These are phyloP conservation scores for Podospora comata DNA, from an alignment of 495 filamentous ascomycete genomes.

Conservation along the genomic window DNA sequence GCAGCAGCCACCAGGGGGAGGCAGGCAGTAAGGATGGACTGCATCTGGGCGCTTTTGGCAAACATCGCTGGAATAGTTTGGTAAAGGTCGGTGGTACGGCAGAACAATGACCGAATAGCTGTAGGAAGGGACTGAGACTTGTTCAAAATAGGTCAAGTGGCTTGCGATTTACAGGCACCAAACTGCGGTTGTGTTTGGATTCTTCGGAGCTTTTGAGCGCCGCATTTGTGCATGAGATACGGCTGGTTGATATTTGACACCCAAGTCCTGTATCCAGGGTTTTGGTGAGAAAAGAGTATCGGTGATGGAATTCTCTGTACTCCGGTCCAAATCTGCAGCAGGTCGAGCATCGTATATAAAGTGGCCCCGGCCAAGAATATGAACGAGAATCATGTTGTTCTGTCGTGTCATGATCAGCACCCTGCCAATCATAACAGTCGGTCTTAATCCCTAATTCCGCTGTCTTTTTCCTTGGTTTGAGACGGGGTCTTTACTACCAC, in stretches of 20 bases:
- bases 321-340: background rate
- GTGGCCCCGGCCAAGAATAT: background rate
- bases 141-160: background rate
- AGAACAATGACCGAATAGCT: background rate
- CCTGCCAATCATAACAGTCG: background rate
- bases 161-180: background rate
- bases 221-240: background rate
- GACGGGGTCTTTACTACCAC: background rate
- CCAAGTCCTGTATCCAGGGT: background rate
- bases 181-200: background rate
- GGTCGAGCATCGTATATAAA: background rate
- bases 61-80: background rate
- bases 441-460: background rate
- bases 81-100: background rate
- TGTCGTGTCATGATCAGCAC: background rate
- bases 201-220: background rate
- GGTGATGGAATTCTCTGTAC: background rate
- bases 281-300: background rate
- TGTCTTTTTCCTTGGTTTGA: background rate
- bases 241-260: background rate
- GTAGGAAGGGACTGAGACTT: background rate
- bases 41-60: background rate
- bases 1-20: background rate
- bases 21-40: background rate
- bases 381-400: background rate